Base-by-base conservation (phyloP, 805 yeast species). In the Pichia deserticola region DNA sequence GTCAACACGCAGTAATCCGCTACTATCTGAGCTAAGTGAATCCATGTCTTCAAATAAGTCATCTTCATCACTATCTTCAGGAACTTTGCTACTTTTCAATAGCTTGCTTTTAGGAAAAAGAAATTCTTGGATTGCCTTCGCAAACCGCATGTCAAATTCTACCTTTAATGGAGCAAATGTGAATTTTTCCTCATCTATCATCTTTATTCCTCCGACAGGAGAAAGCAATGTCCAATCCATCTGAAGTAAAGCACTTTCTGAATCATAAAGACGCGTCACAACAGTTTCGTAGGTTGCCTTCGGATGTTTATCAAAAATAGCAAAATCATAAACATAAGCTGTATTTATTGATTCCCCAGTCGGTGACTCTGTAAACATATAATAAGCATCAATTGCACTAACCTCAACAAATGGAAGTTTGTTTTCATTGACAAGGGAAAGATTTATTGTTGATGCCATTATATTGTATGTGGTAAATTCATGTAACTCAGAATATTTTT, bases 331-430 rank as follows among this genome's bases (percentile, higher is more conserved):
- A 32, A 90, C 73, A 41, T 73, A 77, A 4, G 86, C 72, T 25
- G 75, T 69, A 59, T 86, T 89, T 15, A 73, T 64, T 56, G 86
- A 84, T 30, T 87, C 81, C 1, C 90, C 88, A 57, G 81, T 88
- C 1, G 82, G 70, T 7, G 82, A 73, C 41, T 82, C 85, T 5
- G 81, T 64, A 41, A 92, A 73, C 44, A 76, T 68, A 62, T 81
- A 89, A 43, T 72, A 74, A 2, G 85, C 74, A 35, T 76, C 74
- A 2, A 84, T 82, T 12, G 90, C 65, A 0, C 86, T 84, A 46
- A 89, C 69, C 62, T 87, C 95, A 42, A 88, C 69, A 60, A 90
- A 81, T 27, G 95, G 89, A 13, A 70, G 60, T 28, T 86, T 68
- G 7, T 75, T 65, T 10, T 77, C 78, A 49, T 79, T 80, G 49